Conservation (phyloP, 208 protist species). For the Trypanosoma platydactyli region DNA sequence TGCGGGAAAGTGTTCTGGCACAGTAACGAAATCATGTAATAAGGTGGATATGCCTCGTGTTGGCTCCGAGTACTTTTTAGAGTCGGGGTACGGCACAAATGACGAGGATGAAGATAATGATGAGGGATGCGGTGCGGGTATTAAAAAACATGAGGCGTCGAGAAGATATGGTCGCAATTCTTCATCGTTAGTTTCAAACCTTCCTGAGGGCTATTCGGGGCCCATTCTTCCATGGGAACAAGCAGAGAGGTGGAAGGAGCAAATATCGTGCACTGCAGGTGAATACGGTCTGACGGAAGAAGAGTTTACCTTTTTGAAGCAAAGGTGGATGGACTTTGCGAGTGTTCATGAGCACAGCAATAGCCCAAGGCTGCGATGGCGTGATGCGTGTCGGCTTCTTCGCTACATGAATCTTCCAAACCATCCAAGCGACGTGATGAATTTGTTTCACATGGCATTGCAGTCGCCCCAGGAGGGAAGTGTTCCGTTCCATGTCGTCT, state of each 20-base stretch:
- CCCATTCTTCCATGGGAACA: not conserved
- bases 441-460: slow-evolving; percentile 42
- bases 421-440: slow-evolving; percentile 56
- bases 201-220: slow-evolving; percentile 2
- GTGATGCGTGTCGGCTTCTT: slow-evolving; percentile 53
- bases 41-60: too few species aligned
- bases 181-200: not conserved
- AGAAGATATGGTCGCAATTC: too few species aligned
- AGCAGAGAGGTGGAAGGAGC: slow-evolving; percentile 27
- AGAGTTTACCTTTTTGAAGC: slow-evolving; percentile 41
- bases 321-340: slow-evolving; percentile 49
- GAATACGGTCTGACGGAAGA: slow-evolving; percentile 47
- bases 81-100: too few species aligned
- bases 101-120: too few species aligned
- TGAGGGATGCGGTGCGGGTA: too few species aligned
- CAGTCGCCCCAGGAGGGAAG: slow-evolving; percentile 31
- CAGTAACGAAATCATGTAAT: too few species aligned
- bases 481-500: slow-evolving; percentile 49
- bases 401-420: slow-evolving; percentile 66
- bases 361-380: slow-evolving; percentile 39
- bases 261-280: slow-evolving; percentile 9
- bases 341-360: slow-evolving; percentile 12
- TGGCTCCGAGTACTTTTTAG: slow-evolving; percentile 52
- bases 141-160: too few species aligned
- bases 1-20: slow-evolving; percentile 17